Evolutionary conservation across 2,329 filamentous ascomycete species (phyloP), one percentile per base, ranked within the genome.

Genomic region (Phoma sp.): DNA sequence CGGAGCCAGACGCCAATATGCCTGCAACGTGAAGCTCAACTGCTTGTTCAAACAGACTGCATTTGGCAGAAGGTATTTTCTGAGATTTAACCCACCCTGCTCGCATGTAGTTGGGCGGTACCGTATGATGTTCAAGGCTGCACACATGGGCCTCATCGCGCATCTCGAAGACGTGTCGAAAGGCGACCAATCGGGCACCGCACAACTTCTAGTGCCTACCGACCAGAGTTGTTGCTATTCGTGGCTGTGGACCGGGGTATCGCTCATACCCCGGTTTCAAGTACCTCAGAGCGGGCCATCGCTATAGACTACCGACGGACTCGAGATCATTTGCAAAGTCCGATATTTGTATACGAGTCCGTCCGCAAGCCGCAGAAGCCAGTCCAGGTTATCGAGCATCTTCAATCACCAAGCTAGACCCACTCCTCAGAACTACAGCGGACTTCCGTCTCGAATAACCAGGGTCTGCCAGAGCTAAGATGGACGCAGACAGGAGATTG

Each of bases 401-500:
- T n/a, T 32, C 18, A 49, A 6, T 22, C 7, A 9, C 7, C 13
- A 7, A 23, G 2, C 8, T 7, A 18, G 23, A 29, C 27, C 22
- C 13, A 13, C 29, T n/a, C 18, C 27, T 23, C 14, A 4, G 9
- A 27, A 39, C 32, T 18, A 61, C 52, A 64, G 7, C 39, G 22
- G 25, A 39, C 33, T 7, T 25, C 22, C 6, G 22, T 27, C 10
- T 27, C 44, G 23, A 61, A 47, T 33, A 45, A 50, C 18, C 30
- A 49, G 32, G 37, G 40, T 57, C 37, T 35, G 27, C 30, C 13
- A 9, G 42, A 14, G 23, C n/a, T 22, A 49, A 35, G 13, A 72
- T 72, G 70, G 67, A 71, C 25, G 61, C 63, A 33, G 67, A 72
- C 49, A 63, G 60, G 52, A 61, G 68, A 43, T 65, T 72, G 30